phyloP scores from a whole-genome alignment of 2,329 filamentous ascomycete species.

The Penicillium sp. region DNA sequence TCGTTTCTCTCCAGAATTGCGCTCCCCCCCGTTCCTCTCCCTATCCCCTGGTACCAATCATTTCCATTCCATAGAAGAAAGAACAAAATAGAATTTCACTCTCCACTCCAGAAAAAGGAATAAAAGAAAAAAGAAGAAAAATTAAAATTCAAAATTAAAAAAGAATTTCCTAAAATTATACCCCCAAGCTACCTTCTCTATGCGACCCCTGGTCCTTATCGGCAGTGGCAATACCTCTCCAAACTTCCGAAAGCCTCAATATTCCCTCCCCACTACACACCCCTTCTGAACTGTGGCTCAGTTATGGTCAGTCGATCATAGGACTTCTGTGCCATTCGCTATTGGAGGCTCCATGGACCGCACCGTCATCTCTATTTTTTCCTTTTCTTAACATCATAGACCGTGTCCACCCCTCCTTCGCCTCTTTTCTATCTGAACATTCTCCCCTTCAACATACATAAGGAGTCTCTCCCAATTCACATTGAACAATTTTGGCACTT shows the following conservation, averaged over 20 bases:
- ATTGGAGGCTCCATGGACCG: constrained; percentile 25
- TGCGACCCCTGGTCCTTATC: constrained; percentile 18
- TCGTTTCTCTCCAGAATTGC: constrained; percentile 11
- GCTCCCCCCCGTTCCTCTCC: constrained; percentile 12
- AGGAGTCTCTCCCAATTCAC: constrained; percentile 1
- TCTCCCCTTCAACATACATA: constrained; percentile 11
- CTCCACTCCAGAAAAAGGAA: background rate
- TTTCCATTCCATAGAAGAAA: constrained; percentile 8
- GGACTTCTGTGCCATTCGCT: constrained; percentile 13
- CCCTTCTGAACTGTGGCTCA: constrained; percentile 19
- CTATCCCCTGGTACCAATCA: constrained; percentile 20
- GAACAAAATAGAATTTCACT: background rate
- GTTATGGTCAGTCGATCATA: constrained; percentile 16
- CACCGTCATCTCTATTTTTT: constrained; percentile 17
- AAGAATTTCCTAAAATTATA: background rate
- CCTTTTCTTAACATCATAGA: constrained; percentile 24
- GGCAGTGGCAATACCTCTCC: constrained; percentile 17
- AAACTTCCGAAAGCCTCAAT: constrained; percentile 14
- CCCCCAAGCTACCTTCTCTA: background rate
- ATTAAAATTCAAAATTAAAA: background rate
- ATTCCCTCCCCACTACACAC: background rate
- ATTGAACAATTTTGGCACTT: background rate
- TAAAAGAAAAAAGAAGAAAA: background rate
- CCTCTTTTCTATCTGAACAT: constrained; percentile 19
- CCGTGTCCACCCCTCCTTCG: constrained; percentile 19